Percentiles rank a stretch among this genome's conserved stretches.
phyloP scores from a whole-genome alignment of 139 green algal species.

The Chlamydomonas eustigma region DNA sequence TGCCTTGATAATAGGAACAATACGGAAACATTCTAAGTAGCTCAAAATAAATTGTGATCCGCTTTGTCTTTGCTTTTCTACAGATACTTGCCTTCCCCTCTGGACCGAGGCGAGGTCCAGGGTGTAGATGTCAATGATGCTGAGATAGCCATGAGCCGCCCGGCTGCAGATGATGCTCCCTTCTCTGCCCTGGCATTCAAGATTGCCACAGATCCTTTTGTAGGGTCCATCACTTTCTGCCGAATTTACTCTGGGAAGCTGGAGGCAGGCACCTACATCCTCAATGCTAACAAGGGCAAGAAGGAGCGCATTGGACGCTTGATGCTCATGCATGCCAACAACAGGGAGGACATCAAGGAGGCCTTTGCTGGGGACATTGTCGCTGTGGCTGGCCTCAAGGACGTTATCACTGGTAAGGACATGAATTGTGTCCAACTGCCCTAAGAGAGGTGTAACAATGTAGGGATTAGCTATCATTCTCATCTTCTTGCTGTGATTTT shows the following conservation, averaged over 20 bases:
- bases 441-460: too few species aligned
- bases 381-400: constrained; percentile 93
- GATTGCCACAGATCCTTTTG: constrained; percentile 97
- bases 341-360: constrained; percentile 91
- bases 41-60: neutral
- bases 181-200: constrained; percentile 98
- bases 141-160: constrained; percentile 71
- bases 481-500: neutral
- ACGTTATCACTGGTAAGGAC: constrained; percentile 22
- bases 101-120: constrained; percentile 62
- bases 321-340: constrained; percentile 99
- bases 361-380: constrained; percentile 93
- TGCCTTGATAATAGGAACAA: neutral
- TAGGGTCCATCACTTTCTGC: constrained; percentile 93
- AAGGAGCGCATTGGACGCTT: constrained; percentile 97
- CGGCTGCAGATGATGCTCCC: constrained; percentile 73
- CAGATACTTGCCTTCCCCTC: constrained; percentile 89
- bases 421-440: too few species aligned
- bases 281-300: constrained; percentile 92
- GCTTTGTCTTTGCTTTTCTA: neutral
- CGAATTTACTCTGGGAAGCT: constrained; percentile 85
- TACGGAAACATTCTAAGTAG: neutral
- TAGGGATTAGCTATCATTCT: neutral
- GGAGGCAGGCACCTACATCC: constrained; percentile 79
- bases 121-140: constrained; percentile 58